Base-by-base conservation (phyloP, 2,329 filamentous ascomycete species). In the Aspergillaceae sp. region DNA sequence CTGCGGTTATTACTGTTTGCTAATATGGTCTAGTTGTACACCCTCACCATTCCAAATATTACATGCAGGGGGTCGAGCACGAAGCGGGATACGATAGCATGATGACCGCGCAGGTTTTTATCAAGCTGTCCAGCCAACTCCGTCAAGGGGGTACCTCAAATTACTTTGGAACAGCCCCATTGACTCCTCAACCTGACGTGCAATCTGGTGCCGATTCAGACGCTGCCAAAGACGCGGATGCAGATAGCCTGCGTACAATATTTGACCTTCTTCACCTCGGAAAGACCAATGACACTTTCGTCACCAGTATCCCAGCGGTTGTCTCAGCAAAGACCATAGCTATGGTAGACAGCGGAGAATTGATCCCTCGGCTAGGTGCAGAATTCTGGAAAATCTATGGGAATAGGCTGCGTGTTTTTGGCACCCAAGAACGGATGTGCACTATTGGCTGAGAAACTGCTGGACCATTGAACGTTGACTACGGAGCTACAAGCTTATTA, bases 21-120 rank as follows among this genome's bases (percentile, higher is more conserved):
- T 9, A 10, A 43, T 47, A 52, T 6, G 73, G 47, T 29, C 34
- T 5, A 19, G 67, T 43, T 4, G 50, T 68, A 42, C 59, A 69
- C 33, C 38, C 54, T 2, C 43, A 55, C 7, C 57, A 67, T 48
- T 47, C 45, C 1, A 66, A 64, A 46, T 70, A 70, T 40, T 35
- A 50, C 6, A 47, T 36, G 19, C 44, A 48, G 6, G 55, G 54
- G 4, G 50, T 53, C 26, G 48, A 51, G 8, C 80, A 83, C 48
- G 80, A 83, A 63, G 80, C 80, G 10, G 80, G 80, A 5, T 83
- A 77, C 51, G 80, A 83, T 58, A 81, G 78, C 59, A 71, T 78
- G 49, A 66, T 82, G 26, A 80, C 80, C 0, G 80, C 79, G 2
- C 74, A 75, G 46, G 69, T 81, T 28, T 76, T 80, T 52, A 69